These are phyloP conservation scores for Panellus pusillus DNA, from an alignment of 768 basidiomycete species.

Conservation along the genomic window DNA sequence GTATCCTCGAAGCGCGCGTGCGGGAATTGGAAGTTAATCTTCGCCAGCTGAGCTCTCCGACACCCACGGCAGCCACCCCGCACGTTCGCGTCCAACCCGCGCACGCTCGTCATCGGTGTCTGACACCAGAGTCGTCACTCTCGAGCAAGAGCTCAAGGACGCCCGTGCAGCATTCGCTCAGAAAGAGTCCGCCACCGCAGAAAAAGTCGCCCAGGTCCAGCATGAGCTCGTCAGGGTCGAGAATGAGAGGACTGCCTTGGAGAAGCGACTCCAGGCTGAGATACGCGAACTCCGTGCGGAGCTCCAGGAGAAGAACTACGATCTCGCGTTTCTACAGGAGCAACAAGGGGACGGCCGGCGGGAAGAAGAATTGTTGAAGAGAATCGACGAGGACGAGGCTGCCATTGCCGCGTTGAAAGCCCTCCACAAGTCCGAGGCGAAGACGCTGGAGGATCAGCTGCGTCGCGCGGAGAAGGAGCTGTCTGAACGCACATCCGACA, in stretches of 20 bases:
- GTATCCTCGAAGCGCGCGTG: constrained; percentile 53
- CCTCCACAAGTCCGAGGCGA: constrained; percentile 40
- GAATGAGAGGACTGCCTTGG: constrained; percentile 59
- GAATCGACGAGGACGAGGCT: constrained; percentile 73
- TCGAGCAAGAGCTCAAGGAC: constrained; percentile 60
- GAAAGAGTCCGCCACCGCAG: constrained; percentile 42
- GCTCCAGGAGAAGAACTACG: constrained; percentile 61
- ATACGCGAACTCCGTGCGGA: constrained; percentile 42
- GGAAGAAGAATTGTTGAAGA: constrained; percentile 60
- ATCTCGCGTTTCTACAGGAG: constrained; percentile 46
- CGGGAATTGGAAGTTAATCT: constrained; percentile 54
- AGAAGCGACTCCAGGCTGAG: constrained; percentile 45
- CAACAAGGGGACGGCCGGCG: constrained; percentile 45
- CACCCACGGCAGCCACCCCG: constrained; percentile 30
- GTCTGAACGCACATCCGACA: constrained; percentile 34
- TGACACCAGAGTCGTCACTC: constrained; percentile 43
- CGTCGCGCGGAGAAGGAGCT: constrained; percentile 40
- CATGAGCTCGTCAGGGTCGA: constrained; percentile 49
- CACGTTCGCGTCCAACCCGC: constrained; percentile 37
- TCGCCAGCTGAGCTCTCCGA: constrained; percentile 33
- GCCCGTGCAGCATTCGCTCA: constrained; percentile 41
- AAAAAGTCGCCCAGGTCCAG: constrained; percentile 51
- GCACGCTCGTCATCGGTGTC: constrained; percentile 63
- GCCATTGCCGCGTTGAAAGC: constrained; percentile 60
- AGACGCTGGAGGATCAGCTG: constrained; percentile 41